These are phyloP conservation scores for Didymosphaeria variabile DNA, from an alignment of 2,329 filamentous ascomycete genomes.

Conservation along the genomic window DNA sequence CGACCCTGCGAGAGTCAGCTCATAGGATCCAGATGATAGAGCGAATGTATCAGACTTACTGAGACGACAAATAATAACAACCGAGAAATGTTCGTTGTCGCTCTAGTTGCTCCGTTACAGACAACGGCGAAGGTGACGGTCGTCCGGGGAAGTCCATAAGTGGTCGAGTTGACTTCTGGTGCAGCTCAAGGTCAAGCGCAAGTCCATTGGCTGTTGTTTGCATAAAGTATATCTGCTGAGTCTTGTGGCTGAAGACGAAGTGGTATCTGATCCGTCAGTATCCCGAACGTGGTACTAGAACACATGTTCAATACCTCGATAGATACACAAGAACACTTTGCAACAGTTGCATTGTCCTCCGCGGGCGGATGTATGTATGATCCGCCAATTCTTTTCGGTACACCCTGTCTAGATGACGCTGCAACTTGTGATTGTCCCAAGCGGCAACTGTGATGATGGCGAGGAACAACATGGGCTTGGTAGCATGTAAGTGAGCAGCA, in stretches of 20 bases:
- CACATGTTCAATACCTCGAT: constrained; percentile 34
- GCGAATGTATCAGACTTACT: constrained; percentile 25
- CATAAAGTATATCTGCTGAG: constrained; percentile 43
- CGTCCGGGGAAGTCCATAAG: constrained; percentile 26
- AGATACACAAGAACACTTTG: constrained; percentile 47
- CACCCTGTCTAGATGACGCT: constrained; percentile 36
- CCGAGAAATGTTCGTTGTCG: constrained; percentile 44
- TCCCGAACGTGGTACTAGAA: no score
- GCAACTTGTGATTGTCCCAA: constrained; percentile 37
- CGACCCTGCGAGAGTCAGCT: constrained; percentile 29
- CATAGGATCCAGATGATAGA: no score
- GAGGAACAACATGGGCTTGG: constrained; percentile 45
- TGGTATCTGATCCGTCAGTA: constrained; percentile 40
- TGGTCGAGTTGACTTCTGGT: constrained; percentile 29
- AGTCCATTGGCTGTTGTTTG: constrained; percentile 43
- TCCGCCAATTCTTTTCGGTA: constrained; percentile 44
- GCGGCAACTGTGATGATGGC: constrained; percentile 41
- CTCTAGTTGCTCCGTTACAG: constrained; percentile 32
- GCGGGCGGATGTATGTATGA: constrained; percentile 42
- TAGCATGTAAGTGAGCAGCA: constrained; percentile 28
- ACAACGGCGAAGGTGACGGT: constrained; percentile 23
- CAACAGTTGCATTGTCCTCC: constrained; percentile 38
- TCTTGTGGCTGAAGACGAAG: constrained; percentile 47
- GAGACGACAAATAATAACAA: constrained; percentile 46
- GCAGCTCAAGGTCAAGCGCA: constrained; percentile 43